These are phyloP conservation scores for Pichia cabralensis DNA, from an alignment of 805 yeast genomes.

Conservation along the genomic window DNA sequence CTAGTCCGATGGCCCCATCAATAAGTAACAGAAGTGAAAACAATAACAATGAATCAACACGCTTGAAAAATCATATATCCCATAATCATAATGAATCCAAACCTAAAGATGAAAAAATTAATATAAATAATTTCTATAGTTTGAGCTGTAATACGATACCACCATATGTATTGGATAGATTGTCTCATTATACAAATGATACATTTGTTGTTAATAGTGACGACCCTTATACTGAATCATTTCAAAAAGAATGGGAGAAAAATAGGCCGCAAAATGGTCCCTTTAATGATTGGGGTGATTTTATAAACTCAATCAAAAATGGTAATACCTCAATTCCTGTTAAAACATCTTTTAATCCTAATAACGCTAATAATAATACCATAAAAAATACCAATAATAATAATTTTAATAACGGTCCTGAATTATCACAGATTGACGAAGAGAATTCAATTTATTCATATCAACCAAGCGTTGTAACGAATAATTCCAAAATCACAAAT, in stretches of 20 bases:
- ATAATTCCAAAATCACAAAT: too few relatives aligned
- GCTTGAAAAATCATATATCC: too few relatives aligned
- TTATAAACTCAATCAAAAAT: constrained; percentile 10
- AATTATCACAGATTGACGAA: too few relatives aligned
- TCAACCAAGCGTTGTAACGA: too few relatives aligned
- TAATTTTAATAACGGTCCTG: too few relatives aligned
- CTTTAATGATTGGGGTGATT: constrained; percentile 18
- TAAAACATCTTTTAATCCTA: not conserved
- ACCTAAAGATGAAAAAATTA: not conserved
- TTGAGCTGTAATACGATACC: constrained; percentile 11
- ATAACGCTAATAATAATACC: not conserved
- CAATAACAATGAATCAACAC: too few relatives aligned
- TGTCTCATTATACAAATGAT: not conserved
- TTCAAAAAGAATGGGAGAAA: constrained; percentile 7
- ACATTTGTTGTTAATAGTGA: not conserved
- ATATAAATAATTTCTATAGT: constrained; percentile 3
- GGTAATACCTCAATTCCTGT: constrained; percentile 5
- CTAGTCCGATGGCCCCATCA: too few relatives aligned
- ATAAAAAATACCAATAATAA: too few relatives aligned
- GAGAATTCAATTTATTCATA: too few relatives aligned
- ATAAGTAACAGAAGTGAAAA: too few relatives aligned
- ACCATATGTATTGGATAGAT: constrained; percentile 13
- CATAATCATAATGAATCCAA: not conserved
- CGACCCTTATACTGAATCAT: constrained; percentile 15
- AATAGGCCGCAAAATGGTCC: too few relatives aligned